Percentiles rank a stretch among this genome's conserved stretches.
Conservation (phyloP, 2,329 filamentous ascomycete genomes). For the Fusarium subtropicale region DNA sequence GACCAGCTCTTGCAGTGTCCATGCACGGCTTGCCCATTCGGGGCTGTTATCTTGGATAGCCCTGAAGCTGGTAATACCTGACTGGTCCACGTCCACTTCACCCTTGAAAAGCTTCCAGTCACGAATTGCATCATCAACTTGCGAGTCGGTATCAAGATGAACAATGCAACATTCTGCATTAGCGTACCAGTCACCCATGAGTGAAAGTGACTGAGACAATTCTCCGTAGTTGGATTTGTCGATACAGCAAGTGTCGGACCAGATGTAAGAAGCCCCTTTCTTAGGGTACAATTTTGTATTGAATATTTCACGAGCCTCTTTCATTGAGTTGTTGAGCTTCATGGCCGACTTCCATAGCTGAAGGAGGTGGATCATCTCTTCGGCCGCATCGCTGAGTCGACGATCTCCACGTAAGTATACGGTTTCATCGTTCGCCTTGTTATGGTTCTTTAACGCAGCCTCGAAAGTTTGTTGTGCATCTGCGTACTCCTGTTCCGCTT, state of each 20-base stretch:
- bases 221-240: slow-evolving; percentile 11
- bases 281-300: neutral
- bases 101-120: slow-evolving; percentile 8
- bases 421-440: neutral
- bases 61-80: neutral
- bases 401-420: neutral
- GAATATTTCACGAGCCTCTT: neutral
- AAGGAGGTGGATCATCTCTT: neutral
- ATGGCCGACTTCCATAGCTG: slow-evolving; percentile 11
- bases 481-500: neutral
- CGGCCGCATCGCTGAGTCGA: neutral
- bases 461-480: neutral
- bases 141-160: neutral
- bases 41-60: neutral
- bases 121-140: neutral
- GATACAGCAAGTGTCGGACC: slow-evolving; percentile 12
- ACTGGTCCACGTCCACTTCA: accelerated
- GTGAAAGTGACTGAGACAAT: neutral
- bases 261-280: neutral
- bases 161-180: slow-evolving; percentile 10
- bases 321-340: neutral
- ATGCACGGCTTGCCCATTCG: slow-evolving; percentile 11
- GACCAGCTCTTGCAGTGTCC: slow-evolving; percentile 2
- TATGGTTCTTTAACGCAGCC: accelerated
- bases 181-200: slow-evolving; percentile 13